A percentile compares a stretch with the other conserved stretches of the same genome.
phyloP scores from a whole-genome alignment of 495 filamentous ascomycete genomes.

The Bryoglossum gracile region DNA sequence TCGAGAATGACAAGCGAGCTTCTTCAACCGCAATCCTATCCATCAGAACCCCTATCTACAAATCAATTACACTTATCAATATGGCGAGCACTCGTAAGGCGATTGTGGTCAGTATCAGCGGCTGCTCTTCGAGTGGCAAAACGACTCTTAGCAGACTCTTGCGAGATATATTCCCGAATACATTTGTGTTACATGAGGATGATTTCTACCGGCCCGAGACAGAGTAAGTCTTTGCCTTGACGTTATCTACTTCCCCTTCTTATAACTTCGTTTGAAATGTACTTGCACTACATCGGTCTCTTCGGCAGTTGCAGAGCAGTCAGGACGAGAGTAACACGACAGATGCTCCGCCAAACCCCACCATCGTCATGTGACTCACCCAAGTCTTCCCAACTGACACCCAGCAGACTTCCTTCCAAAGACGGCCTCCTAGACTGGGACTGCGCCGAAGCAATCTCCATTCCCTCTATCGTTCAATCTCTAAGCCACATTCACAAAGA shows the following conservation, averaged over 20 bases:
- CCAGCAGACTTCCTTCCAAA: conserved; percentile 38
- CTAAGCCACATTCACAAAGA: conserved; percentile 55
- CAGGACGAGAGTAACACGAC: no score
- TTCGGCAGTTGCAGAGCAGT: no score
- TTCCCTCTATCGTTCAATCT: conserved; percentile 52
- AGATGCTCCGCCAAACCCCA: no score
- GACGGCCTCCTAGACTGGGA: conserved; percentile 78
- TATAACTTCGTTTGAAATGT: no score
- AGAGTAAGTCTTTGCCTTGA: conserved; percentile 37
- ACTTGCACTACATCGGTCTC: no score
- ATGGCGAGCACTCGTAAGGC: conserved; percentile 29
- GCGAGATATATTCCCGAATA: conserved; percentile 59
- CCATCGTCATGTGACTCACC: no score
- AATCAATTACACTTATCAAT: neutral
- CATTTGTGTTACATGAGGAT: conserved; percentile 84
- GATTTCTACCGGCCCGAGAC: conserved; percentile 81
- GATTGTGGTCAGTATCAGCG: conserved; percentile 64
- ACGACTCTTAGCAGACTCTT: conserved; percentile 72
- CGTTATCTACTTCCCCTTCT: no score
- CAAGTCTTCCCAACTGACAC: neutral
- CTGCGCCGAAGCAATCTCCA: conserved; percentile 64
- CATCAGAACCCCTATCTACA: neutral
- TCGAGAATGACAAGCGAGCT: no score
- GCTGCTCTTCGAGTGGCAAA: conserved; percentile 72
- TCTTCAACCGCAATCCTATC: no score